Base-by-base conservation (phyloP, 2,329 filamentous ascomycete species). In the Fusarium setosum region DNA sequence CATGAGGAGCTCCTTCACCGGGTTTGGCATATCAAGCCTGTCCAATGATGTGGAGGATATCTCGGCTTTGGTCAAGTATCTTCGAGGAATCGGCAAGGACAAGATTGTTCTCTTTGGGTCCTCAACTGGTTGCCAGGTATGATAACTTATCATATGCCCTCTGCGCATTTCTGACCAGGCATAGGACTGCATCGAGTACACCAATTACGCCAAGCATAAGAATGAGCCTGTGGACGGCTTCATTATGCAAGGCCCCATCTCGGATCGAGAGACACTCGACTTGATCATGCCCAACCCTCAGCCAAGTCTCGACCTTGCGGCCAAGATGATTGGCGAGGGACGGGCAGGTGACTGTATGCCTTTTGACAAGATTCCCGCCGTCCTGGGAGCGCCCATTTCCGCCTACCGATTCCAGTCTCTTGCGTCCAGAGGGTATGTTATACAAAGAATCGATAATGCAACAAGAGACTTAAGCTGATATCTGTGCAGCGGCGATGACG, bases 171-270 rank as follows among this genome's bases (percentile, higher is more conserved):
- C 34, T 68, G 17, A 68, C 32, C 23, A 40, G 32, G 17, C 15
- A 13, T 44, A 88, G 84, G 86, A 88, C 68, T 86, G 83, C 61
- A 83, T 88, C 75, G 83, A 84, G 65, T 88, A 88, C 56, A 79
- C 79, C 18, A 75, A 81, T 52, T 80, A 80, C 21, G 73, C 74
- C 47, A 80, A 80, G 63, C 70, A 81, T 32, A 71, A 72, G 6
- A 76, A 78, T 37, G 79, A 86, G 12, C 85, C 87, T 0, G 79
- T 97, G 2, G 88, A 96, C 60, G 94, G 91, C 32, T 89, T 89
- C 47, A 90, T 97, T 41, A 79, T 97, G 54, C 94, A 97, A 75
- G 93, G 90, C 0, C 89, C 92, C 0, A 89, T 94, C 4, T 92
- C 88, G 2, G 93, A 97, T 75, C 84, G 93, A 26, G 90, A 96